Conservation (phyloP, 495 filamentous ascomycete species). For the Xylaria longipes region DNA sequence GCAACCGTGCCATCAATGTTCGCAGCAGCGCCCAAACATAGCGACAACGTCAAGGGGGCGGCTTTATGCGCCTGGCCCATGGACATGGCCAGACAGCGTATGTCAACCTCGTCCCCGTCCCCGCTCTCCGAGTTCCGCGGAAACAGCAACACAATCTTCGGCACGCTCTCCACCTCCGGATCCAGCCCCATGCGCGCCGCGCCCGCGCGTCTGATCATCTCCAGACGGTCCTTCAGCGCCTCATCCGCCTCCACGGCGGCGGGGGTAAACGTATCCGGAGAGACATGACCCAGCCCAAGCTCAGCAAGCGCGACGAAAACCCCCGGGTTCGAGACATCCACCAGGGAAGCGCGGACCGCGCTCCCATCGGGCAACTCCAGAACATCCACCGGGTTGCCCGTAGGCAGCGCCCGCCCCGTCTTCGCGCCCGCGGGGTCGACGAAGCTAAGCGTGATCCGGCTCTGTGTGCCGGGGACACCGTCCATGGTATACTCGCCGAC, state of each 20-base stretch:
- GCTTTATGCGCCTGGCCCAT: conserved; percentile 70
- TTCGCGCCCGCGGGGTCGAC: conserved; percentile 70
- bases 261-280: conserved; percentile 52
- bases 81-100: conserved; percentile 55
- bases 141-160: conserved; percentile 71
- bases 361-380: conserved; percentile 61
- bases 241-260: conserved; percentile 57
- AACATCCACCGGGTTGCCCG: conserved; percentile 61
- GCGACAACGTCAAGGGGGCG: conserved; percentile 64
- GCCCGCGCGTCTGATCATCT: conserved; percentile 65
- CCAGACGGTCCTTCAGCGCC: conserved; percentile 57
- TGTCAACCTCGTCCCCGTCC: conserved; percentile 41
- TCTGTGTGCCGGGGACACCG: conserved; percentile 67
- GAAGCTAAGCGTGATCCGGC: conserved; percentile 66
- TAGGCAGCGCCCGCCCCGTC: conserved; percentile 70
- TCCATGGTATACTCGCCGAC: conserved; percentile 67
- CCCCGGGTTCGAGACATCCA: conserved; percentile 71
- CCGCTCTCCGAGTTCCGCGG: conserved; percentile 29
- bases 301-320: conserved; percentile 65
- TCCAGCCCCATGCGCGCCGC: conserved; percentile 69
- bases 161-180: conserved; percentile 62
- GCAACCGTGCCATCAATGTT: conserved; percentile 57
- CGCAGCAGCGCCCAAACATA: conserved; percentile 66
- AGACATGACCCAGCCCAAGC: conserved; percentile 46
- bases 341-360: conserved; percentile 53